A percentile compares a stretch with the other conserved stretches of the same genome.
Evolutionary conservation across 805 yeast genomes (phyloP).

Genomic region (Candida sithepensis): DNA sequence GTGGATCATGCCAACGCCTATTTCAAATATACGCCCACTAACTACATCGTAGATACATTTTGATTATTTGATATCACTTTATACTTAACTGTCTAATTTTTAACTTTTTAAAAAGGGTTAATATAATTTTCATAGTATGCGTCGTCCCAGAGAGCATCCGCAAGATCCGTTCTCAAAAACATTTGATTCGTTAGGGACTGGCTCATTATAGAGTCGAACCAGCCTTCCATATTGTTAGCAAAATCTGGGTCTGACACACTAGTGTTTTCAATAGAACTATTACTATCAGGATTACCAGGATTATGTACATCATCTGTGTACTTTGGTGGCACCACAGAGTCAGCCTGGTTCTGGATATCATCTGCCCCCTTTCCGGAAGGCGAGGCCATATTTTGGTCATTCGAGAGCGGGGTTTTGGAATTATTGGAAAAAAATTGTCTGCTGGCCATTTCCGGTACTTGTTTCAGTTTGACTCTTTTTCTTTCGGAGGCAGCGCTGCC

Average conservation of each 20-base stretch:
- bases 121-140: conserved; percentile 9
- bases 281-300: background rate
- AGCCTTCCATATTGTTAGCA: conserved; percentile 1
- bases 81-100: too few relatives aligned
- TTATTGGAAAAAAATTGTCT: background rate
- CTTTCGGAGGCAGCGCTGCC: background rate
- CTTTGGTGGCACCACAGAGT: background rate
- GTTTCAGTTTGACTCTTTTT: background rate
- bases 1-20: too few relatives aligned
- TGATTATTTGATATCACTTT: background rate
- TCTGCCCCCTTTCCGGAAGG: background rate
- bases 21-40: too few relatives aligned
- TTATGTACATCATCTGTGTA: background rate
- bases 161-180: conserved; percentile 6
- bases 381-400: background rate
- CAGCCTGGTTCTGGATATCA: background rate
- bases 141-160: conserved; percentile 13
- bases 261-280: background rate
- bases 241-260: background rate
- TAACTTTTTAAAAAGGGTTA: background rate
- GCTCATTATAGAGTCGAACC: conserved; percentile 7
- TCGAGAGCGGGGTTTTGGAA: background rate
- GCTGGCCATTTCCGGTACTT: background rate
- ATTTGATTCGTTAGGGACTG: conserved; percentile 5
- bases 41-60: background rate